Evolutionary conservation across 306 rosid genomes (phyloP).

Genomic region (Vigna nakashimae): DNA sequence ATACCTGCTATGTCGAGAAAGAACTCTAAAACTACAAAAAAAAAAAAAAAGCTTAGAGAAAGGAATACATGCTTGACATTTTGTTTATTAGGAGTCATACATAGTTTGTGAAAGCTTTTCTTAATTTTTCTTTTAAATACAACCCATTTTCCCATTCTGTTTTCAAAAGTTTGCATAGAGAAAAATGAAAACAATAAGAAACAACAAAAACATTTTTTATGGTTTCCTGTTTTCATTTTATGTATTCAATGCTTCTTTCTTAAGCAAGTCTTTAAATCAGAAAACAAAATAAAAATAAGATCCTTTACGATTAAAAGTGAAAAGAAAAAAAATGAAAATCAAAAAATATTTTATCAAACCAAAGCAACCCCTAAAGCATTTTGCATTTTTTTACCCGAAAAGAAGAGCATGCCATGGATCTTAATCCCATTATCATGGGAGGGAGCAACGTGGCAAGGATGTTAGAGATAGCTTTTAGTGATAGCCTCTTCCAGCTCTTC

Average conservation of each 20-base stretch:
- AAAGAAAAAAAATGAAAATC: neutral
- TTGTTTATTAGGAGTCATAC: neutral
- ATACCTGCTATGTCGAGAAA: constrained; percentile 11
- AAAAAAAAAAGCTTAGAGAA: neutral
- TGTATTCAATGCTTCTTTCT: neutral
- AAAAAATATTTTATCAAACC: neutral
- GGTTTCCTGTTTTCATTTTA: neutral
- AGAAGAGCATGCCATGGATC: neutral
- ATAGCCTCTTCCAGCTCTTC: constrained; percentile 85
- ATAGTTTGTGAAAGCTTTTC: neutral
- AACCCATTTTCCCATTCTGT: neutral
- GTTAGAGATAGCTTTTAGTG: constrained; percentile 70
- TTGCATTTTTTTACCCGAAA: constrained; percentile 23
- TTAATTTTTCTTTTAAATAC: neutral
- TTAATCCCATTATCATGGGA: constrained; percentile 13
- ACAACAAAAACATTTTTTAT: neutral
- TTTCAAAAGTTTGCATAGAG: neutral
- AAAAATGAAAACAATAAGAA: neutral
- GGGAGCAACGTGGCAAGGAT: constrained; percentile 1
- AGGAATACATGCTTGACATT: neutral
- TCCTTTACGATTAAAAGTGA: neutral
- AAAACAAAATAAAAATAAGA: neutral
- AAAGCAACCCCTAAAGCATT: neutral
- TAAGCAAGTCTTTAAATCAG: neutral
- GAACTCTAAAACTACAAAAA: constrained; percentile 7